phyloP scores from a whole-genome alignment of 2,329 filamentous ascomycete genomes.

The Neofusicoccum umdonicola region DNA sequence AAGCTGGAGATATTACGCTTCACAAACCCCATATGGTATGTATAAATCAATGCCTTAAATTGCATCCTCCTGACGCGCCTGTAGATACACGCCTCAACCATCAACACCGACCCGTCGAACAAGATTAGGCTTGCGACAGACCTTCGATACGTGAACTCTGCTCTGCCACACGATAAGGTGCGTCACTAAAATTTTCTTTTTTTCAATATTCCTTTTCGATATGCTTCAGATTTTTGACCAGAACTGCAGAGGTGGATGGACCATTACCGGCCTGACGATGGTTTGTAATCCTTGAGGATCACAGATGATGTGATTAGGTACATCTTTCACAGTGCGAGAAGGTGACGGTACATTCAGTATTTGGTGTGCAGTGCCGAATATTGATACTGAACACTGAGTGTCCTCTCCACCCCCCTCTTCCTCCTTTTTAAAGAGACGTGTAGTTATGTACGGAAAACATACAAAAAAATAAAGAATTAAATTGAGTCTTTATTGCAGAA shows the following conservation, averaged over 20 bases:
- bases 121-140: slow-evolving; percentile 57
- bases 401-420: too few species aligned
- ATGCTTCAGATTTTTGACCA: background rate
- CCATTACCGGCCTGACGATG: background rate
- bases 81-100: slow-evolving; percentile 57
- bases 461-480: too few species aligned
- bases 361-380: too few species aligned
- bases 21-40: slow-evolving; percentile 32
- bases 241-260: background rate
- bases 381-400: too few species aligned
- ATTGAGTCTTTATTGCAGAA: too few species aligned
- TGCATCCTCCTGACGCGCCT: background rate
- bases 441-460: too few species aligned
- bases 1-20: slow-evolving; percentile 52
- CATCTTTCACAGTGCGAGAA: too few species aligned
- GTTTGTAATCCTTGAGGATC: background rate
- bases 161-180: slow-evolving; percentile 48
- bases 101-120: slow-evolving; percentile 53
- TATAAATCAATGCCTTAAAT: background rate
- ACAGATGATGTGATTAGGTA: too few species aligned
- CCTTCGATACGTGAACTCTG: slow-evolving; percentile 54
- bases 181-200: too few species aligned
- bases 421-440: too few species aligned
- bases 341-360: too few species aligned
- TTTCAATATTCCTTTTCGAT: background rate